Percentiles rank a stretch among this genome's conserved stretches.
These are phyloP conservation scores for Leccinum griseonigrum DNA, from an alignment of 1,284 basidiomycete species.

Conservation along the genomic window DNA sequence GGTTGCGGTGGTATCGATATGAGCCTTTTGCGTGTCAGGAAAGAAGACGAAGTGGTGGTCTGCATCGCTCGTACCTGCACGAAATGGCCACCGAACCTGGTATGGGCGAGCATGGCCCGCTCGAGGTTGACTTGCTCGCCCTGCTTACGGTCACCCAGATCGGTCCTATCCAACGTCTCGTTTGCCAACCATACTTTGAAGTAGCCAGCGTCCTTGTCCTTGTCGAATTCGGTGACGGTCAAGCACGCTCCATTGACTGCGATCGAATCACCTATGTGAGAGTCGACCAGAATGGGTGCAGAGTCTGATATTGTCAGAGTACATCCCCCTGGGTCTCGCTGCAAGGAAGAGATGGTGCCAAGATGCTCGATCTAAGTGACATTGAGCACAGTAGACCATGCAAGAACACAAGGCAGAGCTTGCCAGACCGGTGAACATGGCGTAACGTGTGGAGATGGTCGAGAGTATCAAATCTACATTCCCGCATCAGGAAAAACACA, in stretches of 20 bases:
- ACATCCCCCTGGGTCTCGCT: slow-evolving; percentile 71
- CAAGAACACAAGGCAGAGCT: slow-evolving; percentile 22
- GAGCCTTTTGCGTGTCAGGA: slow-evolving; percentile 57
- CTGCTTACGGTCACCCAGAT: slow-evolving; percentile 80
- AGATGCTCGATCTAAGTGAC: slow-evolving; percentile 71
- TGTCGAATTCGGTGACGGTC: slow-evolving; percentile 86
- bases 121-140: slow-evolving; percentile 91
- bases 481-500: background rate
- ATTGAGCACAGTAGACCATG: slow-evolving; percentile 4
- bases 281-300: slow-evolving; percentile 82
- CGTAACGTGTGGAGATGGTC: no score
- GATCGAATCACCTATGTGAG: slow-evolving; percentile 93
- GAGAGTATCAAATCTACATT: background rate
- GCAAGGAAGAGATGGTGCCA: slow-evolving; percentile 67
- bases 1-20: slow-evolving; percentile 88
- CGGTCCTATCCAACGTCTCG: slow-evolving; percentile 90
- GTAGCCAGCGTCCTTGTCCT: slow-evolving; percentile 59
- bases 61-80: slow-evolving; percentile 72
- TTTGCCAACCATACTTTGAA: slow-evolving; percentile 96
- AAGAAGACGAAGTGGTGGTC: background rate
- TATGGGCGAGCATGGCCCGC: slow-evolving; percentile 91
- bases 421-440: slow-evolving; percentile 71
- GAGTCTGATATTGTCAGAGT: slow-evolving; percentile 79
- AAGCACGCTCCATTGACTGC: slow-evolving; percentile 80
- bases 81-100: slow-evolving; percentile 95